phyloP scores from a whole-genome alignment of 1,284 basidiomycete genomes.

The Irpex sp. region DNA sequence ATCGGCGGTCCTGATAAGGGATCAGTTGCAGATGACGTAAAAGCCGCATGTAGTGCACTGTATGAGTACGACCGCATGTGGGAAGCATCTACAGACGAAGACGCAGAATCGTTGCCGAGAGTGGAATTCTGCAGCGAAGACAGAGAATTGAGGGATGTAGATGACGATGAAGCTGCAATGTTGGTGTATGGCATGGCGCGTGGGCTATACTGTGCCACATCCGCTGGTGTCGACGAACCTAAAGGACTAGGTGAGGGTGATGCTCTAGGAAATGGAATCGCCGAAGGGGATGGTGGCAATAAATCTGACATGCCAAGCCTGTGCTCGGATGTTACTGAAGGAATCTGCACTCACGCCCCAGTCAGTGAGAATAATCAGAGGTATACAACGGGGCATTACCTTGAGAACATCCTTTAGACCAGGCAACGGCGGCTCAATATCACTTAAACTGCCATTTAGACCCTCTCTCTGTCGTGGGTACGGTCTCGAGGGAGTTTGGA shows the following conservation, averaged over 20 bases:
- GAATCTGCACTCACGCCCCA: conserved; percentile 40
- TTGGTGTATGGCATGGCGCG: conserved; percentile 19
- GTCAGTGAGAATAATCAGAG: not conserved
- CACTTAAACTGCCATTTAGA: conserved; percentile 46
- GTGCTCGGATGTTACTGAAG: conserved; percentile 64
- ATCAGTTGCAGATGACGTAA: conserved; percentile 10
- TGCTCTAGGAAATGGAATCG: conserved; percentile 31
- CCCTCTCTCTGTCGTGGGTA: conserved; percentile 38
- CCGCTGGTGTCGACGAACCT: conserved; percentile 24
- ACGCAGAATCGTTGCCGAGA: conserved; percentile 14
- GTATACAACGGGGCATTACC: conserved; percentile 31
- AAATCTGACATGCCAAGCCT: conserved; percentile 67
- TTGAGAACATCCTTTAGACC: conserved; percentile 72
- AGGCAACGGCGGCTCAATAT: conserved; percentile 39
- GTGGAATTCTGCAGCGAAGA: conserved; percentile 23
- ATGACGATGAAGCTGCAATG: conserved; percentile 26
- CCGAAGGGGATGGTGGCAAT: conserved; percentile 72
- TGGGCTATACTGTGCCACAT: conserved; percentile 8
- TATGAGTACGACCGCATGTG: conserved; percentile 24
- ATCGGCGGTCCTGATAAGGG: conserved; percentile 40
- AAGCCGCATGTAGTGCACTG: conserved; percentile 17
- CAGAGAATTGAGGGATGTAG: conserved; percentile 26
- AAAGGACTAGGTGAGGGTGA: conserved; percentile 35
- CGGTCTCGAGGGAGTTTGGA: conserved; percentile 40
- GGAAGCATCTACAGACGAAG: conserved; percentile 17